Percentiles rank a stretch among this genome's conserved stretches.
These are phyloP conservation scores for Logfia minima DNA, from an alignment of 129 eudicot species.

Conservation along the genomic window DNA sequence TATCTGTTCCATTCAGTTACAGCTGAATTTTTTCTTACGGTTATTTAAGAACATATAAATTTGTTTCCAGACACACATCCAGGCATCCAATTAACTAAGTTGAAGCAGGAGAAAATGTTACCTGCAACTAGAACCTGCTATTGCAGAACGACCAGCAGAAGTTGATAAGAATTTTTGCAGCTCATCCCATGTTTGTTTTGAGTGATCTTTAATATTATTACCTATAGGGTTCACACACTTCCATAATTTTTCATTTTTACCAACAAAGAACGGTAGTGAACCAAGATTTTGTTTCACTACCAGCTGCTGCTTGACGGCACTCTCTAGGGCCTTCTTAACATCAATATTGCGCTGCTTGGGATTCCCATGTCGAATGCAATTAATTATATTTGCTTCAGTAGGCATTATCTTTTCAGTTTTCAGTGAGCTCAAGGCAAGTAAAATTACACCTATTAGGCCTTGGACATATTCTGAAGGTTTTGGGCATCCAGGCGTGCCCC, in stretches of 20 bases:
- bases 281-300: conserved; percentile 60
- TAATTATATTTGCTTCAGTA: conserved; percentile 74
- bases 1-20: neutral
- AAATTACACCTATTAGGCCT: conserved; percentile 73
- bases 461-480: conserved; percentile 75
- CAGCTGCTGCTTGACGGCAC: conserved; percentile 79
- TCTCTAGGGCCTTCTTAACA: conserved; percentile 81
- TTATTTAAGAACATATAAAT: neutral
- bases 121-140: conserved; percentile 72
- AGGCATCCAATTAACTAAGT: neutral
- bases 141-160: conserved; percentile 67
- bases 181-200: conserved; percentile 75
- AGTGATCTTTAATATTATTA: conserved; percentile 52
- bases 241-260: conserved; percentile 79
- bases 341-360: conserved; percentile 63
- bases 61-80: neutral
- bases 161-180: conserved; percentile 59
- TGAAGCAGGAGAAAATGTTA: conserved; percentile 19
- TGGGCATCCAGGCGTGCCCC: conserved; percentile 80
- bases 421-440: conserved; percentile 80
- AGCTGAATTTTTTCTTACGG: neutral
- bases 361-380: conserved; percentile 73
- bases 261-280: conserved; percentile 53
- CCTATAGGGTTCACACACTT: conserved; percentile 71
- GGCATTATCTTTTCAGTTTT: conserved; percentile 80